Evolutionary conservation across 2,329 filamentous ascomycete genomes (phyloP).

Genomic region (Tolypocladium cylindrosporum): DNA sequence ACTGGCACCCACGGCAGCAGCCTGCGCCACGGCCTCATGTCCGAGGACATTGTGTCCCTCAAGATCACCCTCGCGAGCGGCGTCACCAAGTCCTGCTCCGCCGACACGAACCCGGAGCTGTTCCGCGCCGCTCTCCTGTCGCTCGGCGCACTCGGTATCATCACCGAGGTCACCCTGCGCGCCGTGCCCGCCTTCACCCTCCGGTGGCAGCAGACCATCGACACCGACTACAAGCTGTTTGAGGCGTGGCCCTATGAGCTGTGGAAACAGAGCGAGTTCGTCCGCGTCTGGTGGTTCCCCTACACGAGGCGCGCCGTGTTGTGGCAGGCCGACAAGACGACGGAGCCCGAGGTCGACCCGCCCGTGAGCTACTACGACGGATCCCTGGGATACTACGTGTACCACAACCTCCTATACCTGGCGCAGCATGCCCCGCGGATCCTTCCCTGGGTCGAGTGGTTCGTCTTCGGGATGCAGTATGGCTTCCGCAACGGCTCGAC

Average conservation of each 20-base stretch:
- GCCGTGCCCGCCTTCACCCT: constrained; percentile 76
- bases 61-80: constrained; percentile 79
- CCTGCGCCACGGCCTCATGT: constrained; percentile 72
- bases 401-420: constrained; percentile 81
- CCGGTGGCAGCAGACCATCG: constrained; percentile 73
- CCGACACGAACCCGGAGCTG: constrained; percentile 60
- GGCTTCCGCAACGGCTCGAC: constrained; percentile 65
- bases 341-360: constrained; percentile 48
- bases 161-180: constrained; percentile 80
- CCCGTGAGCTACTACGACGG: constrained; percentile 72
- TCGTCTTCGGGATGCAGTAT: constrained; percentile 96
- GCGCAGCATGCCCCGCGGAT: constrained; percentile 69
- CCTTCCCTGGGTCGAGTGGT: constrained; percentile 86
- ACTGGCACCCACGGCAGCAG: constrained; percentile 93
- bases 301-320: constrained; percentile 81
- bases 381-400: constrained; percentile 73
- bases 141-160: constrained; percentile 81
- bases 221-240: constrained; percentile 59
- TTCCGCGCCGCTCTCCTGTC: constrained; percentile 84
- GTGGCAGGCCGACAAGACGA: constrained; percentile 78
- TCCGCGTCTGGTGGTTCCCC: constrained; percentile 95
- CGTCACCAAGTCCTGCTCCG: constrained; percentile 58
- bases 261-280: constrained; percentile 81
- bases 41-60: constrained; percentile 63
- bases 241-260: constrained; percentile 61